Evolutionary conservation across 2,329 filamentous ascomycete genomes (phyloP).

Genomic region (Paecilomyces fulvus): DNA sequence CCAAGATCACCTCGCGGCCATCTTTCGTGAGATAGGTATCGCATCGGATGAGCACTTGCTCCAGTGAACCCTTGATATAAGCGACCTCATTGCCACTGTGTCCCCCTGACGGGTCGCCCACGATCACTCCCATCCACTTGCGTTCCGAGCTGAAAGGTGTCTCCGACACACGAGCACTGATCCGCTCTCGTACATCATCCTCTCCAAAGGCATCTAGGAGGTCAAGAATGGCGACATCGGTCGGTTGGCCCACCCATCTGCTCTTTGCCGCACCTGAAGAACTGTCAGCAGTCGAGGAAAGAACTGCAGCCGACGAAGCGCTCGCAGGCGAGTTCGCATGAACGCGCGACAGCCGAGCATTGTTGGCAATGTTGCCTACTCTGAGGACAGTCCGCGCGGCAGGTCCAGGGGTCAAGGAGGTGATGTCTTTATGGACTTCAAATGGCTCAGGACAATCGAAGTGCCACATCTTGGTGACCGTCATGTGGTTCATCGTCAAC

Average conservation of each 20-base stretch:
- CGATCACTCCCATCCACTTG: slow-evolving; percentile 98
- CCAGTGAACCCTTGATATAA: slow-evolving; percentile 92
- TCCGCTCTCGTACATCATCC: slow-evolving; percentile 78
- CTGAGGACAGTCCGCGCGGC: slow-evolving; percentile 74
- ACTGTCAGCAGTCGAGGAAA: slow-evolving; percentile 70
- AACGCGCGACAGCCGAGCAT: slow-evolving; percentile 68
- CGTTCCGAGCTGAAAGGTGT: slow-evolving; percentile 94
- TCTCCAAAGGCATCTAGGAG: slow-evolving; percentile 84
- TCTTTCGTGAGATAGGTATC: slow-evolving; percentile 84
- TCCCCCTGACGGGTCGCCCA: slow-evolving; percentile 45
- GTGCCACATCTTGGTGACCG: slow-evolving; percentile 92
- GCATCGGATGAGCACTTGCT: slow-evolving; percentile 75
- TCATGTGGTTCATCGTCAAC: slow-evolving; percentile 97
- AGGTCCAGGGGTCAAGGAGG: slow-evolving; percentile 53
- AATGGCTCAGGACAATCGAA: slow-evolving; percentile 59
- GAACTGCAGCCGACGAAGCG: slow-evolving; percentile 63
- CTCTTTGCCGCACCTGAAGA: slow-evolving; percentile 61
- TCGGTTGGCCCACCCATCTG: slow-evolving; percentile 93
- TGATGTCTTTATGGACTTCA: slow-evolving; percentile 48
- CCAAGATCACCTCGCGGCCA: slow-evolving; percentile 76
- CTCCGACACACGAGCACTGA: slow-evolving; percentile 74
- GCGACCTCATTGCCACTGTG: slow-evolving; percentile 65
- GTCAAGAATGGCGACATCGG: slow-evolving; percentile 94
- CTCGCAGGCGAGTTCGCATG: slow-evolving; percentile 63
- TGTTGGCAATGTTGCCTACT: slow-evolving; percentile 95